Evolutionary conservation across 352 stramenopile species (phyloP).

Genomic region (Ophiocytium majus): DNA sequence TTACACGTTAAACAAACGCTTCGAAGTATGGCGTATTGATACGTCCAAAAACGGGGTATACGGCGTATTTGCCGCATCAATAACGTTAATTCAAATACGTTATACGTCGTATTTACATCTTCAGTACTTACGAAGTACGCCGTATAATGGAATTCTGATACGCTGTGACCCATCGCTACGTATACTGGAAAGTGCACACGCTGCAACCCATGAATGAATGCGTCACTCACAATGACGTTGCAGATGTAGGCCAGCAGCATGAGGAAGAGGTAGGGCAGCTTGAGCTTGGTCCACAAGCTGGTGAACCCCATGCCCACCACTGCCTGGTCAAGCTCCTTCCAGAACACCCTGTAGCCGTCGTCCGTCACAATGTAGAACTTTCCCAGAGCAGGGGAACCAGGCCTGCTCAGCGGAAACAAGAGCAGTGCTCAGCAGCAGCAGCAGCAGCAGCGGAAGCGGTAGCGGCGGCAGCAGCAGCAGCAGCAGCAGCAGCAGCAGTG

Average conservation of each 20-base stretch:
- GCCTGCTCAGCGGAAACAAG: neutral
- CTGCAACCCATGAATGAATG: neutral
- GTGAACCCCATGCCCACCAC: slow-evolving; percentile 72
- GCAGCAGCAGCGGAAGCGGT: slow-evolving; percentile 45
- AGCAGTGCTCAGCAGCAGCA: too few relatives aligned
- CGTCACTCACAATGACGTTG: slow-evolving; percentile 56
- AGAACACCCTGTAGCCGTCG: slow-evolving; percentile 68
- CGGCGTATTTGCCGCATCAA: too few relatives aligned
- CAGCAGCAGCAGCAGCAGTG: too few relatives aligned
- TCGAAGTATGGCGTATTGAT: too few relatives aligned
- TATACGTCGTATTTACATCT: too few relatives aligned
- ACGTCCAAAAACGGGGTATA: too few relatives aligned
- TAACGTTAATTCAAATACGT: too few relatives aligned
- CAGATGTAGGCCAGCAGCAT: slow-evolving; percentile 69
- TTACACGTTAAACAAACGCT: too few relatives aligned
- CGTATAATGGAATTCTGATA: too few relatives aligned
- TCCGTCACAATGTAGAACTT: slow-evolving; percentile 87
- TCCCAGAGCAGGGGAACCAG: slow-evolving; percentile 65
- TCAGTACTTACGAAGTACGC: too few relatives aligned
- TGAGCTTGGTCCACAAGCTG: slow-evolving; percentile 68
- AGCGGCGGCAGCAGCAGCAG: slow-evolving; percentile 12
- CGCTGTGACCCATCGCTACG: too few relatives aligned
- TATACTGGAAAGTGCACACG: too few relatives aligned
- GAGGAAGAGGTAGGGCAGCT: slow-evolving; percentile 69
- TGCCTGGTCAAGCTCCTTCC: slow-evolving; percentile 71